Evolutionary conservation across 2,329 filamentous ascomycete genomes (phyloP), one percentile per base, ranked within the genome.

Genomic region (Didymella exigua): DNA sequence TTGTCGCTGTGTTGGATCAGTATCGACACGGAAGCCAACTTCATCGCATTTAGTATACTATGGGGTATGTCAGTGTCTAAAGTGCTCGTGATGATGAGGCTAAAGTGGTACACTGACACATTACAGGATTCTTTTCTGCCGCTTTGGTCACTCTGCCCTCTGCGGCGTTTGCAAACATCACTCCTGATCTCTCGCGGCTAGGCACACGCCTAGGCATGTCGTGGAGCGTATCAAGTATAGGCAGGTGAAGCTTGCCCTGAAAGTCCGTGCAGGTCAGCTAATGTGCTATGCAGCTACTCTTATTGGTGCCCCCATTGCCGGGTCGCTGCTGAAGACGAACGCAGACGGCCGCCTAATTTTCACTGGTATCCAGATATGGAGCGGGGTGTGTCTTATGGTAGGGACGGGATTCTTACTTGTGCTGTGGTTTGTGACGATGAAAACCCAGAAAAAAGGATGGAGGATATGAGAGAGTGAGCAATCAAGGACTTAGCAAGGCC

Each of bases 151-250:
- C 73, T 0, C 61, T 76, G 0, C 73, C 73, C 0, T 71, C 72
- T 0, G 67, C 73, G 7, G 71, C 70, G 0, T 76, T 76, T 29
- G 72, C 73, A 27, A 71, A 60, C 24, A 73, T 76, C 38, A 74
- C 68, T 13, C 72, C 73, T 0, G 72, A 76, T 59, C 62, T 74
- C 4, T 70, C 68, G 13, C 60, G 68, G 4, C 55, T 76, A 1
- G 73, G 73, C 1, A 76, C 73, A 1, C 61, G 73, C 1, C 47
- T 75, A 1, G 73, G 73, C 3, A 76, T 76, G 73, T 70, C 67
- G 14, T 75, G 72, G 73, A 68, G 67, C 21, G 67, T 73, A 1
- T 72, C 70, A 2, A 71, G 67, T 26, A 63, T 76, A 24, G 48
- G 48, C 31, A 36, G 8, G 31, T 30, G 4, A 34, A 33, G 5